Evolutionary conservation across 2,329 filamentous ascomycete genomes (phyloP), one percentile per base, ranked within the genome.

Genomic region (Trichophaea hybrida): DNA sequence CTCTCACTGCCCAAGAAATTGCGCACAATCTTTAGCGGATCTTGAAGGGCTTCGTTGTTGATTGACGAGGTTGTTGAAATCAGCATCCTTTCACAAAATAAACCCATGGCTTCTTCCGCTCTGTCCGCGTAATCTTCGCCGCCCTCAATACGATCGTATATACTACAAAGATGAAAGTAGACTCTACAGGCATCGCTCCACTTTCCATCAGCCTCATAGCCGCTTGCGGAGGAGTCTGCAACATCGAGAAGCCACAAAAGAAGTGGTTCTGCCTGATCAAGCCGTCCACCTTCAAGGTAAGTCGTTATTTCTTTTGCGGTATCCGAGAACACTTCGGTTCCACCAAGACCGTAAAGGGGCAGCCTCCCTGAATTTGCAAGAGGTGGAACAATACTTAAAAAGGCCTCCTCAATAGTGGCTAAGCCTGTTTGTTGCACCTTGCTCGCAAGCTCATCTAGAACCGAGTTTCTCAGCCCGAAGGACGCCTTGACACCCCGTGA

Each of bases 361-460:
- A 61, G 52, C 24, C 15, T 49, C 12, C 34, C 37, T 33, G 5
- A 1, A 6, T 31, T 24, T 53, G 2, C 50, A 5, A 53, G 12
- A 24, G 31, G 44, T 8, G 59, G 59, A 15, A 61, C 38, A 31
- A 61, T 44, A 43, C 44, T 40, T 37, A 57, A 48, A 43, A 59
- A 59, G 6, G 57, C 57, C 12, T 61, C 59, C 24, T 61, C 52
- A 8, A 40, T 55, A 33, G 43, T 56, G 12, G n/a, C 60, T n/a
- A 61, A 31, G 1, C 44, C 51, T 8, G 57, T 12, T 37, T 24
- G 13, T 32, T 61, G 56, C 1, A 61, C 40, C n/a, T 24, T 33
- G 6, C 13, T 24, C 35, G 31, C 59, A 6, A 59, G 24, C 10
- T 43, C 46, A 2, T 31, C 50, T 31, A 61, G 52, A 51, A 46